Evolutionary conservation across 371 early-diverging fungal genomes (phyloP).

Genomic region (Mortierella sp.): DNA sequence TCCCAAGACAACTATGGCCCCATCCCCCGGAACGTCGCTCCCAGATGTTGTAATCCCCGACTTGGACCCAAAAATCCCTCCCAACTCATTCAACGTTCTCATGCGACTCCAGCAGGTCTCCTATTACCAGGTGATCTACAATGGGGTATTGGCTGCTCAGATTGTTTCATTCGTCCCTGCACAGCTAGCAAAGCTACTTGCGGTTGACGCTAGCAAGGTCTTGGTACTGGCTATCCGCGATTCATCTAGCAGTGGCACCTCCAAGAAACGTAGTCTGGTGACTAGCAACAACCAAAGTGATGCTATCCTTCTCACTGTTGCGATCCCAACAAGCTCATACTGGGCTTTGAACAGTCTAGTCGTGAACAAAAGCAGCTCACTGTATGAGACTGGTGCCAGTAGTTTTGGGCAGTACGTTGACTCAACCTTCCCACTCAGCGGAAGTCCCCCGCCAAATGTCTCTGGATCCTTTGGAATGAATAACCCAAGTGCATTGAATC

Average conservation of each 20-base stretch:
- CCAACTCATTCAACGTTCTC: constrained; percentile 39
- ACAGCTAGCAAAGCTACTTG: constrained; percentile 27
- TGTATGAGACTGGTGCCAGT: constrained; percentile 15
- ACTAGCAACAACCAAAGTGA: constrained; percentile 25
- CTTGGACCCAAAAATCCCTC: constrained; percentile 30
- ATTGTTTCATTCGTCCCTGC: constrained; percentile 48
- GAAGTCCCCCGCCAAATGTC: constrained; percentile 14
- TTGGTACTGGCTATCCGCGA: constrained; percentile 47
- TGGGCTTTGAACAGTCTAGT: constrained; percentile 21
- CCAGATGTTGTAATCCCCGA: constrained; percentile 50
- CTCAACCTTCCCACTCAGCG: constrained; percentile 25
- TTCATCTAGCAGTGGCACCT: not conserved
- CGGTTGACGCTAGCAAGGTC: constrained; percentile 23
- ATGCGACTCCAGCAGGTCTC: constrained; percentile 47
- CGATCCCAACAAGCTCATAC: constrained; percentile 36
- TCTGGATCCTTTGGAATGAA: not conserved
- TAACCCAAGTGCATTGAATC: constrained; percentile 6
- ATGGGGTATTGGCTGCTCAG: constrained; percentile 47
- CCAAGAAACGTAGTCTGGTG: constrained; percentile 30
- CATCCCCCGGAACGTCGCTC: constrained; percentile 44
- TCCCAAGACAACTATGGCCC: constrained; percentile 24
- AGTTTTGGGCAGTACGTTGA: constrained; percentile 47
- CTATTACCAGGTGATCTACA: constrained; percentile 49
- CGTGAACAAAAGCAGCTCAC: constrained; percentile 6
- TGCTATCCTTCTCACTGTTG: constrained; percentile 31